These are phyloP conservation scores for Aurantiochytrium sp. DNA, from an alignment of 108 stramenopile species.

Conservation along the genomic window DNA sequence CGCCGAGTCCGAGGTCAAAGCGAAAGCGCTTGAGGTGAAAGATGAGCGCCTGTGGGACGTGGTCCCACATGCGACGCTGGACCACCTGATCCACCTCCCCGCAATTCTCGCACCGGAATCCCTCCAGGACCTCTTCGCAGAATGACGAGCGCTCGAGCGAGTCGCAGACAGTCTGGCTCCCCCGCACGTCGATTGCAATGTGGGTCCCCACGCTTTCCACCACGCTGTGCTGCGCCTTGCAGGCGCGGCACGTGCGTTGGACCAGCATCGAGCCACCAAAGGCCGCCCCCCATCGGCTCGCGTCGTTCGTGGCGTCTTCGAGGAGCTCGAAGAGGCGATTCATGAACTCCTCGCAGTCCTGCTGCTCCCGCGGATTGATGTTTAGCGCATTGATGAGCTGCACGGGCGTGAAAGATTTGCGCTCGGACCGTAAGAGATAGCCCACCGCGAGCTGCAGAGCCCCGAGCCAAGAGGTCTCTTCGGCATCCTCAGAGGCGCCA, in stretches of 20 bases:
- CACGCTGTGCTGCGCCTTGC: neutral
- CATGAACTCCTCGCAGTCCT: slow-evolving; percentile 19
- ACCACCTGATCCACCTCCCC: neutral
- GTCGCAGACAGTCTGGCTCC: neutral
- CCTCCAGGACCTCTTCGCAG: neutral
- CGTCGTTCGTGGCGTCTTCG: neutral
- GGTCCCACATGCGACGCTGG: neutral
- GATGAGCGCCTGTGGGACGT: neutral
- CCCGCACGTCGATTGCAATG: slow-evolving; percentile 7
- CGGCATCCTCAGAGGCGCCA: neutral
- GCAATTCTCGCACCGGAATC: neutral
- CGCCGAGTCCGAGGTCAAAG: neutral
- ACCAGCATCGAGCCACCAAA: neutral
- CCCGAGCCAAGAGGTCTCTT: neutral
- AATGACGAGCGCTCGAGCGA: neutral
- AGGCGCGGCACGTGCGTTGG: neutral
- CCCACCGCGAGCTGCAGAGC: neutral
- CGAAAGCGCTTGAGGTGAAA: slow-evolving; percentile 28
- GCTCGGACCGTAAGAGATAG: neutral
- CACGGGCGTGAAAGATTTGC: neutral
- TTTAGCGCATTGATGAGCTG: neutral
- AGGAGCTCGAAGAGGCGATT: slow-evolving; percentile 17
- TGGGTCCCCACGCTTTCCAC: neutral
- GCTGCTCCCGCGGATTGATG: neutral
- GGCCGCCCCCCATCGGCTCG: neutral